A percentile compares a stretch with the other conserved stretches of the same genome.
Conservation (phyloP, 306 rosid genomes). For the Herpetospermum pedunculosum region DNA sequence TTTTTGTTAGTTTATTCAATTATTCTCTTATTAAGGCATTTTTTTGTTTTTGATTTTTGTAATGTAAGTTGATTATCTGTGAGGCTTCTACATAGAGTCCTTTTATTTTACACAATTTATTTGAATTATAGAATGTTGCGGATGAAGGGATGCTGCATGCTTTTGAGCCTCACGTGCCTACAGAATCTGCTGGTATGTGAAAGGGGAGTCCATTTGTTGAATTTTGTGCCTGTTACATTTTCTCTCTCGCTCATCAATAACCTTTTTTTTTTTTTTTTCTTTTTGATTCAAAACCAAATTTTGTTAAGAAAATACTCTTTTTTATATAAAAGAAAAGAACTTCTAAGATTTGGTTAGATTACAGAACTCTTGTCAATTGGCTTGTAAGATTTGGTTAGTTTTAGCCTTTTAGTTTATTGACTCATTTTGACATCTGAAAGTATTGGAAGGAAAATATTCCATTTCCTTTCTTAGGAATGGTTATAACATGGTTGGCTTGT, state of each 20-base stretch:
- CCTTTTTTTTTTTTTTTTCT: not conserved
- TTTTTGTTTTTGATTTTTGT: not conserved
- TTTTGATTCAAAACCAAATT: not conserved
- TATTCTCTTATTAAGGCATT: not conserved
- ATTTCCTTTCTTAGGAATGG: not conserved
- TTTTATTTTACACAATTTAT: conserved; percentile 19
- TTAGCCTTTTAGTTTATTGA: not conserved
- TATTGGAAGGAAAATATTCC: not conserved
- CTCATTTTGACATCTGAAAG: not conserved
- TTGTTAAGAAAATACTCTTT: not conserved
- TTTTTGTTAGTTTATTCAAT: not conserved
- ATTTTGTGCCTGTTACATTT: not conserved
- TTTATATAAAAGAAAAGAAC: too few relatives aligned
- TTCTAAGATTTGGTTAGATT: too few relatives aligned
- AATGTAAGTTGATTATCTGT: not conserved
- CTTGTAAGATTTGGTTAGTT: not conserved
- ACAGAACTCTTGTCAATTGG: not conserved
- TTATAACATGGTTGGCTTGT: not conserved
- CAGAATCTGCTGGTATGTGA: conserved; percentile 45
- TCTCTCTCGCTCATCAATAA: not conserved
- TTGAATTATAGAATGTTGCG: conserved; percentile 33
- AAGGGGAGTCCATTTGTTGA: conserved; percentile 7
- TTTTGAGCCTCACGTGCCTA: conserved; percentile 40
- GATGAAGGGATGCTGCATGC: conserved; percentile 43
- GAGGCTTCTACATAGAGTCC: not conserved